Evolutionary conservation across 2,329 filamentous ascomycete species (phyloP), one percentile per base, ranked within the genome.

Genomic region (Fusarium setosum): DNA sequence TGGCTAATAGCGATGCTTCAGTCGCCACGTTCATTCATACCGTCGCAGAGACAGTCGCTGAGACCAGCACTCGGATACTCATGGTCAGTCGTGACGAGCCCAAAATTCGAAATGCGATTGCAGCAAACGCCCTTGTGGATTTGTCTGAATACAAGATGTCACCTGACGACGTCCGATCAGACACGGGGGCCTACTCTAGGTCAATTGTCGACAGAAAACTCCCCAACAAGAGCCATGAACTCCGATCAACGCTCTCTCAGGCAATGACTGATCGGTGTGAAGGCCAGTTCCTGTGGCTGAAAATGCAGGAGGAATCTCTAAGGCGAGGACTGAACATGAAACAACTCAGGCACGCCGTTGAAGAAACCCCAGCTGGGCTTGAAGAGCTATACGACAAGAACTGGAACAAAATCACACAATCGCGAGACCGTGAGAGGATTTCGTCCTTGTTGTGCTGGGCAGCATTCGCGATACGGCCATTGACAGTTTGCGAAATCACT

Each of bases 281-380:
- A 2, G 77, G 76, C 0, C 76, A 78, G 26, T 79, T 79, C 12
- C 52, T 79, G 0, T 77, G 68, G 67, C 56, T 79, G 0, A 74
- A 71, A 17, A 37, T 79, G 32, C 68, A 77, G 12, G 72, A 70
- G 10, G 47, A 65, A 0, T 61, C 68, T 1, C 37, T 79, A 1
- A 63, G 59, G 0, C 64, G 51, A 6, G 63, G 72, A 0, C 70
- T 72, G 42, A 76, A 70, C 31, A 63, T 64, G n/a, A 72, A 69
- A 21, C 69, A 77, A 21, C 64, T 80, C 0, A 57, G 75, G 34
- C 42, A 59, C 3, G 57, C 67, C 1, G 71, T 80, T 4, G 61
- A 76, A 0, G 57, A 73, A 8, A 72, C 73, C 0, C 75, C 76
- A 0, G 29, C 61, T 0, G 74, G 69, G 0, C 71, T 80, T 1